These are phyloP conservation scores for Cladophialophora exuberans DNA, from an alignment of 2,329 filamentous ascomycete species.

Conservation along the genomic window DNA sequence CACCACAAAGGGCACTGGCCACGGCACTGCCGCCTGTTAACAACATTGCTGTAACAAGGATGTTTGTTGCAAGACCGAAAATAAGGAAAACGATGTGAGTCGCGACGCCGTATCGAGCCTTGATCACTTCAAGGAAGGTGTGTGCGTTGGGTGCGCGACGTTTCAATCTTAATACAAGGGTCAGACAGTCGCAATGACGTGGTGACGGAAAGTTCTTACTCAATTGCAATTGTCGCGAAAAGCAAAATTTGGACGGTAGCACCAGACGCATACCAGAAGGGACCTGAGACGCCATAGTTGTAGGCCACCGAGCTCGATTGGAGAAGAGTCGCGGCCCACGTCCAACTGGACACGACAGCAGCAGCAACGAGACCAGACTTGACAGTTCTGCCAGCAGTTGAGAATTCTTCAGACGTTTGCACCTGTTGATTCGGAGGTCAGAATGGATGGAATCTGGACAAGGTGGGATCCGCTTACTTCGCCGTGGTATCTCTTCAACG, in stretches of 20 bases:
- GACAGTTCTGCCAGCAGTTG: constrained; percentile 81
- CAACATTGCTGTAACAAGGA: constrained; percentile 86
- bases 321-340: constrained; percentile 49
- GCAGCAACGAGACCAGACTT: constrained; percentile 87
- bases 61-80: constrained; percentile 82
- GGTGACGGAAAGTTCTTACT: constrained; percentile 42
- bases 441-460: neutral
- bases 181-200: neutral
- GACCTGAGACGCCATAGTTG: constrained; percentile 70
- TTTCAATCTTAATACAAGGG: constrained; percentile 59
- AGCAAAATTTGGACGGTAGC: constrained; percentile 86
- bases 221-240: constrained; percentile 88
- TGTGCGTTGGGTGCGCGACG: constrained; percentile 85
- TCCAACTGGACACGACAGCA: constrained; percentile 92
- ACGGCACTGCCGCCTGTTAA: constrained; percentile 83
- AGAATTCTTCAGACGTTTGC: constrained; percentile 93
- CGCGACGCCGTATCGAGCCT: constrained; percentile 72
- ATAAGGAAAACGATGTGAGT: constrained; percentile 80
- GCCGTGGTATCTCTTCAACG: constrained; percentile 69
- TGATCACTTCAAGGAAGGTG: constrained; percentile 79
- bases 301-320: constrained; percentile 84
- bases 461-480: constrained; percentile 46
- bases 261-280: constrained; percentile 70
- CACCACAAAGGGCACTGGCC: constrained; percentile 70
- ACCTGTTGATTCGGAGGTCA: constrained; percentile 50